phyloP scores from a whole-genome alignment of 495 filamentous ascomycete genomes.

The Penicillium paradoxum region DNA sequence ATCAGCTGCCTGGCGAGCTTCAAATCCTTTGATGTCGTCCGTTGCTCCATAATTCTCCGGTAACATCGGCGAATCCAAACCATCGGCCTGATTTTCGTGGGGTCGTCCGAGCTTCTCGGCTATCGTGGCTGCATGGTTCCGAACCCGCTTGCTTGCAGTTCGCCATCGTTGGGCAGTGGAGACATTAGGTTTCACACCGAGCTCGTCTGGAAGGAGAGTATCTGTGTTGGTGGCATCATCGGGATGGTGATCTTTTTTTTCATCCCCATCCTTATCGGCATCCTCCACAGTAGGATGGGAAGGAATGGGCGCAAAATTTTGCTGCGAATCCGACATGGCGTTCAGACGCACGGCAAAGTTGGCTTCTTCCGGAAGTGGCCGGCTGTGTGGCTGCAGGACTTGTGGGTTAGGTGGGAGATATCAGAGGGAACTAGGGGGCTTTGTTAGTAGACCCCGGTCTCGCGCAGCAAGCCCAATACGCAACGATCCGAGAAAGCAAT shows the following conservation, averaged over 20 bases:
- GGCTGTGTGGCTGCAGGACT: not conserved
- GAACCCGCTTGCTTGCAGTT: slow-evolving; percentile 20
- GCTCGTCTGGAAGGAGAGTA: not conserved
- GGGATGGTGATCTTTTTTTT: not conserved
- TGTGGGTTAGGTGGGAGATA: not conserved
- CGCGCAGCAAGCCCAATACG: not conserved
- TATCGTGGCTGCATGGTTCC: slow-evolving; percentile 15
- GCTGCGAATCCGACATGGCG: slow-evolving; percentile 15
- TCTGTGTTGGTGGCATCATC: slow-evolving; percentile 4
- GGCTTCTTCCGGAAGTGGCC: not conserved
- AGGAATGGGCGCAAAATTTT: slow-evolving; percentile 11
- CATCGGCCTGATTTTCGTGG: slow-evolving; percentile 24
- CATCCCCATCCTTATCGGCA: slow-evolving; percentile 5
- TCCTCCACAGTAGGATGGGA: slow-evolving; percentile 8
- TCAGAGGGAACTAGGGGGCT: not conserved
- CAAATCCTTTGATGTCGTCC: slow-evolving; percentile 23
- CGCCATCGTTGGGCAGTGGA: slow-evolving; percentile 18
- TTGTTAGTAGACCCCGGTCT: not conserved
- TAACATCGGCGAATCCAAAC: slow-evolving; percentile 19
- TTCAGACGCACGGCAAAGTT: not conserved
- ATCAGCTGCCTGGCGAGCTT: slow-evolving; percentile 15
- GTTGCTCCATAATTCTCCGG: slow-evolving; percentile 28
- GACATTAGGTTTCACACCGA: slow-evolving; percentile 11
- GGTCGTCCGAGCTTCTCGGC: slow-evolving; percentile 25
- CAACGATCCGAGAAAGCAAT: not conserved